A percentile compares a stretch with the other conserved stretches of the same genome.
These are phyloP conservation scores for Lachancea sp. DNA, from an alignment of 805 yeast genomes.

Conservation along the genomic window DNA sequence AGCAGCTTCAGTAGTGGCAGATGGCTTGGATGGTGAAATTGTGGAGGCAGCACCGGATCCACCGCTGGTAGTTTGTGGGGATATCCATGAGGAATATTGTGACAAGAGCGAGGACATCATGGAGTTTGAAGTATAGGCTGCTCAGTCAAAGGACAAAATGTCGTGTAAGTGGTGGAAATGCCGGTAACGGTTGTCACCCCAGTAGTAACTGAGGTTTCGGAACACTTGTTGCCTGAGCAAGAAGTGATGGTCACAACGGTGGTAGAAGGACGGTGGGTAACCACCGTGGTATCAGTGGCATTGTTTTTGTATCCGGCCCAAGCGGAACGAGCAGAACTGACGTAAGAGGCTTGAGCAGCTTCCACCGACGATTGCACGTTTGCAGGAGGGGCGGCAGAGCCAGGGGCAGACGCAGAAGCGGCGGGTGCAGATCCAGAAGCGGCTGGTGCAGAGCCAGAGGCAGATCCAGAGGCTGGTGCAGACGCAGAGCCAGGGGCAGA, in stretches of 20 bases:
- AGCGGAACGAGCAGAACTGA: background rate
- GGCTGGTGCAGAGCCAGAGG: no score
- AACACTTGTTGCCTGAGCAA: conserved; percentile 6
- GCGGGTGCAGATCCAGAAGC: no score
- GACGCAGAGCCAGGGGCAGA: background rate
- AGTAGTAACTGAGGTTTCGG: conserved; percentile 7
- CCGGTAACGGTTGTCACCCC: conserved; percentile 9
- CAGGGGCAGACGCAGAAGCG: background rate
- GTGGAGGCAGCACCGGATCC: no score
- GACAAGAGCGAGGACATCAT: background rate
- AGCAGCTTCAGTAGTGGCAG: no score
- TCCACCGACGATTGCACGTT: background rate
- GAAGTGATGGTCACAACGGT: conserved; percentile 7
- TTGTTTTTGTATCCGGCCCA: background rate
- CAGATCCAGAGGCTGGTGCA: background rate
- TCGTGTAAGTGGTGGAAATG: conserved; percentile 6
- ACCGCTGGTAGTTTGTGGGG: background rate
- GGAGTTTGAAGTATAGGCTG: conserved; percentile 5
- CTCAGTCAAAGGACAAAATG: conserved; percentile 3
- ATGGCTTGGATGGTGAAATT: no score
- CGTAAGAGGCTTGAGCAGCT: background rate
- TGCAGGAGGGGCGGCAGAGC: background rate
- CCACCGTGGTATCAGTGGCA: background rate
- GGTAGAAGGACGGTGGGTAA: background rate
- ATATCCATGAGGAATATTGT: background rate